Evolutionary conservation across 345 rosid genomes (phyloP), one percentile per base, ranked within the genome.

Genomic region (Anacardium occidentale): DNA sequence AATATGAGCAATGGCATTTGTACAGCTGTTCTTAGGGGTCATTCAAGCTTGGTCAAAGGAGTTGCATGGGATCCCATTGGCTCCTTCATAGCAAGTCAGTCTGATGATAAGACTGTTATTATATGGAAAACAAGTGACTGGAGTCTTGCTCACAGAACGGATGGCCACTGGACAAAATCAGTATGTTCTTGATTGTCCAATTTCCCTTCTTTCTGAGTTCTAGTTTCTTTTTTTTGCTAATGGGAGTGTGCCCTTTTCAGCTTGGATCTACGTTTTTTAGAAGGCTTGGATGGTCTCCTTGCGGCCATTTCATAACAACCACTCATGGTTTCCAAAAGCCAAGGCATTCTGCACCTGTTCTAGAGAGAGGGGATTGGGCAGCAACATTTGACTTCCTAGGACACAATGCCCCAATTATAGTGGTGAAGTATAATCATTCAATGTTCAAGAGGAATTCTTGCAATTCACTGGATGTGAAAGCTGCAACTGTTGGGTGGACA

Each of bases 271-370:
- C 99, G n/a, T 96, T 96, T 83, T 96, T 96, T 82, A 87, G 99
- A 86, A 90, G 99, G 72, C 97, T 96, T 75, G 98, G 97, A 47
- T 96, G 99, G 98, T 96, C 99, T 20, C 98, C 99, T 1, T 96
- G 99, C 81, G 99, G 99, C 55, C 99, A 93, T 83, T 96, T 90
- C 74, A 84, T 96, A 78, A 93, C 99, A 52, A 96, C 98, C 14
- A 96, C 99, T 71, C 97, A 96, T 70, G 99, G 99, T 75, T 96
- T 80, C 85, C 99, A 96, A 85, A 96, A 93, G 82, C 99, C 99
- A n/a, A 91, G 94, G 89, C 99, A 96, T 85, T 96, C 99, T 78
- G 99, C 98, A 59, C 99, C 99, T 42, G 99, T 96, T 81, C 85
- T 96, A 18, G 98, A 93, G 81, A 88, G 99, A 81, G 99, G 97